phyloP scores from a whole-genome alignment of 495 filamentous ascomycete species.

The Cercophora newfieldiana region DNA sequence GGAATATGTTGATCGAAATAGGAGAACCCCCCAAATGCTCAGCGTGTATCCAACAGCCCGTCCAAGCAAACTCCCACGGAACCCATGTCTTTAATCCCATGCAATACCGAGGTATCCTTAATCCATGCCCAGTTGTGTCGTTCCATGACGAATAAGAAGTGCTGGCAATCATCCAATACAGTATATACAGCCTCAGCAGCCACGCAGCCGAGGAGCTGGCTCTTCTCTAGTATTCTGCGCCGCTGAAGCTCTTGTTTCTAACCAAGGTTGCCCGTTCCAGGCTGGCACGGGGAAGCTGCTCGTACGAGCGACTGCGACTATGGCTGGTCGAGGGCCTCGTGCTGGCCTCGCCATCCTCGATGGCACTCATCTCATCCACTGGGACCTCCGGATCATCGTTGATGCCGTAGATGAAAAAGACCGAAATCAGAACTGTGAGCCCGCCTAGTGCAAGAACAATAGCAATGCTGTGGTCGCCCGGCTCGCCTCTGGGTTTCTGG shows the following conservation, averaged over 20 bases:
- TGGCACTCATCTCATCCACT: constrained; percentile 36
- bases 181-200: neutral
- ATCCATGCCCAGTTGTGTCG: constrained; percentile 1
- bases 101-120: constrained; percentile 7
- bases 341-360: constrained; percentile 42
- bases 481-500: constrained; percentile 78
- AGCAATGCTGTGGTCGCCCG: constrained; percentile 81
- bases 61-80: constrained; percentile 8
- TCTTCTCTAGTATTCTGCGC: constrained; percentile 43
- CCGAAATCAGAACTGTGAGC: constrained; percentile 71
- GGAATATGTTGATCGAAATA: neutral
- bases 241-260: constrained; percentile 48
- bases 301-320: constrained; percentile 28
- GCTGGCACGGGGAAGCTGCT: constrained; percentile 42
- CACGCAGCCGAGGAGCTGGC: neutral
- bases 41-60: neutral
- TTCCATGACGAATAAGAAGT: neutral
- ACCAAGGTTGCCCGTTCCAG: constrained; percentile 45
- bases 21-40: neutral
- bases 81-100: constrained; percentile 9
- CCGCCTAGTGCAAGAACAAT: constrained; percentile 84
- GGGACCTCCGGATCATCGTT: constrained; percentile 42
- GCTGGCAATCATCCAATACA: neutral
- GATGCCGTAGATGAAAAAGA: constrained; percentile 60
- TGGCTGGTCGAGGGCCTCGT: constrained; percentile 27